Evolutionary conservation across 768 basidiomycete genomes (phyloP), one percentile per base, ranked within the genome.

Genomic region (Imleria badia): DNA sequence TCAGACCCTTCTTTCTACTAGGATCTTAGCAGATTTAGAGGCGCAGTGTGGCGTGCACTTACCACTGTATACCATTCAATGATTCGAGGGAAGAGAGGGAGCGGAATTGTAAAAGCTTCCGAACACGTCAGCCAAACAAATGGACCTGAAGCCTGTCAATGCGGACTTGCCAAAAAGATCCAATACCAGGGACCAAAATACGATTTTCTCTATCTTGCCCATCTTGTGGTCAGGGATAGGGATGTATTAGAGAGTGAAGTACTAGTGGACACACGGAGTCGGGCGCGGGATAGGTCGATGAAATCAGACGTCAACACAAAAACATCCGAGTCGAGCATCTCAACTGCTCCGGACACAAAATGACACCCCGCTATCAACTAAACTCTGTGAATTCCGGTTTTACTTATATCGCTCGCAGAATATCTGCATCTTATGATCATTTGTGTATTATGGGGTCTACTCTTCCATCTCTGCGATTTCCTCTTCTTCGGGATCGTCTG

Each of bases 51-150:
- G 17, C 0, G 7, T 11, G 15, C 39, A 70, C 82, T 63, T 60
- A 88, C 90, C 66, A 83, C 71, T 1, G 85, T 86, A 67, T 94
- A 95, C 89, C 89, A 94, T 73, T 95, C 87, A 40, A 97, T 94
- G 46, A 98, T 78, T n/a, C 95, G 84, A n/a, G 96, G 96, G 72
- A 98, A 98, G 30, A 98, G 82, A 20, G 96, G 96, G n/a, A 98
- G 79, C 11, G 94, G 94, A 43, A 96, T 90, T 22, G 93, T 97
- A 72, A 95, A 96, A 13, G 93, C 91, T 80, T 79, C 75, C 45
- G 45, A 36, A 57, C 49, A 48, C 43, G 48, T 64, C 59, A 72
- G 51, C 46, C 4, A 45, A 36, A 15, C 15, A 5, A 22, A 14
- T 19, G 29, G 35, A 30, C n/a, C 13, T 13, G n/a, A 46, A 39